A percentile compares a stretch with the other conserved stretches of the same genome.
Evolutionary conservation across 2,329 filamentous ascomycete species (phyloP).

Genomic region (Calonectria ilicicola): DNA sequence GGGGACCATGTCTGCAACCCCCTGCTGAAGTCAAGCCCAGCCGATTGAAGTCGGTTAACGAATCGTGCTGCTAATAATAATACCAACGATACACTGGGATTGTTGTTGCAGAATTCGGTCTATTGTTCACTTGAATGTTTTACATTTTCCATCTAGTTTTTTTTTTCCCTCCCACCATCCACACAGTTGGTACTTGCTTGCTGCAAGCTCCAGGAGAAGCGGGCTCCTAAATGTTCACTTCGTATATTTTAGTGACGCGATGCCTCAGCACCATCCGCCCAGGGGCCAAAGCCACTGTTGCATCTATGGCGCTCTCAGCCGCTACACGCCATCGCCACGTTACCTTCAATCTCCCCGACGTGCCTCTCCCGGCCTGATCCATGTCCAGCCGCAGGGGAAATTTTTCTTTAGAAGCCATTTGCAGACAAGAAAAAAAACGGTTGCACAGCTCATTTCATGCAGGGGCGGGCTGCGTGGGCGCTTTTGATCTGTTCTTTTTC

Average conservation of each 20-base stretch:
- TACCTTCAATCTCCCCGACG: constrained; percentile 21
- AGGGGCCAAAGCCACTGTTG: constrained; percentile 8
- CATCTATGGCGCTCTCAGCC: constrained; percentile 15
- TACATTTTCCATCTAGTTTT: not conserved
- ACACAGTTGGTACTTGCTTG: not conserved
- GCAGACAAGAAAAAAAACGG: constrained; percentile 10
- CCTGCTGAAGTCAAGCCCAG: not conserved
- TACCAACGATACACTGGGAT: not conserved
- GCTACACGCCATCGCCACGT: constrained; percentile 17
- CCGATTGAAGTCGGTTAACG: not conserved
- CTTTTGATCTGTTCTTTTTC: constrained; percentile 10
- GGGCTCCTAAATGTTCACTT: not conserved
- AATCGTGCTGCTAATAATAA: no score
- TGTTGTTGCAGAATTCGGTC: not conserved
- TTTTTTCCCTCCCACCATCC: not conserved
- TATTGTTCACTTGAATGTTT: not conserved
- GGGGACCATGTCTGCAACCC: not conserved
- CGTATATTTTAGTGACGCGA: not conserved
- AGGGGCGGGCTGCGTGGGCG: constrained; percentile 6
- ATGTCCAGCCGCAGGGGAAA: constrained; percentile 6
- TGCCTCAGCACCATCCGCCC: not conserved
- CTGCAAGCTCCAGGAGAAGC: not conserved
- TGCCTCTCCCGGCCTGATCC: constrained; percentile 7
- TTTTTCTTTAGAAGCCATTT: not conserved
- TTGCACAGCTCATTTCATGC: constrained; percentile 27